phyloP scores from a whole-genome alignment of 2,329 filamentous ascomycete species.

The Dissoconium aciculare region DNA sequence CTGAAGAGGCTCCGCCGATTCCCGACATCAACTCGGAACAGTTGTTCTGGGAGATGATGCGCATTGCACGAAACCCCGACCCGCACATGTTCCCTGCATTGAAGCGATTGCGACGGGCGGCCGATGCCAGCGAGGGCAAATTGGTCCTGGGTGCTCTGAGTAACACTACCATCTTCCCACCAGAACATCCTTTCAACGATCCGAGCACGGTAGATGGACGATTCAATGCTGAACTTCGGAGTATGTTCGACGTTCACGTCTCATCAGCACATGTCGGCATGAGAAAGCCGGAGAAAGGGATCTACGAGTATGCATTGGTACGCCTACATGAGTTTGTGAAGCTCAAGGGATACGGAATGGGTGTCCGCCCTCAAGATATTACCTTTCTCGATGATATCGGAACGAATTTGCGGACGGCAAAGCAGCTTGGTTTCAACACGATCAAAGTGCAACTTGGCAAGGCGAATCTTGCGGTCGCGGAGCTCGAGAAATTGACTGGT shows the following conservation, averaged over 20 bases:
- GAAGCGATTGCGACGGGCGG: constrained; percentile 40
- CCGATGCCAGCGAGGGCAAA: constrained; percentile 22
- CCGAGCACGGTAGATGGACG: constrained; percentile 27
- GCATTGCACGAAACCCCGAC: constrained; percentile 51
- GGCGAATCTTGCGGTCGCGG: constrained; percentile 64
- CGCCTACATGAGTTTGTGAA: constrained; percentile 49
- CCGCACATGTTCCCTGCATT: constrained; percentile 82
- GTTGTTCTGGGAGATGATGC: constrained; percentile 90
- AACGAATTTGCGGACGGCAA: constrained; percentile 73
- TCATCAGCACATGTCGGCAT: constrained; percentile 75
- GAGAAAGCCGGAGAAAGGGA: constrained; percentile 69
- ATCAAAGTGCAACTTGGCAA: constrained; percentile 71
- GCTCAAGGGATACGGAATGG: constrained; percentile 37
- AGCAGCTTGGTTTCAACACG: constrained; percentile 58
- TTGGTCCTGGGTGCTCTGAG: constrained; percentile 71
- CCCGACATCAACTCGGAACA: constrained; percentile 62
- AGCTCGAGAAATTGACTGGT: constrained; percentile 63
- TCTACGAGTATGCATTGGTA: constrained; percentile 61
- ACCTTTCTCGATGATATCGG: constrained; percentile 92
- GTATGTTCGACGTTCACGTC: constrained; percentile 73
- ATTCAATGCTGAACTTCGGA: constrained; percentile 39
- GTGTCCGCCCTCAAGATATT: constrained; percentile 51
- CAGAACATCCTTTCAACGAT: constrained; percentile 51
- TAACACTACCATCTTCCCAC: constrained; percentile 80
- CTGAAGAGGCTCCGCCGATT: constrained; percentile 38